Base-by-base conservation (phyloP, 371 early-diverging fungal genomes). In the Mortierella sp. region DNA sequence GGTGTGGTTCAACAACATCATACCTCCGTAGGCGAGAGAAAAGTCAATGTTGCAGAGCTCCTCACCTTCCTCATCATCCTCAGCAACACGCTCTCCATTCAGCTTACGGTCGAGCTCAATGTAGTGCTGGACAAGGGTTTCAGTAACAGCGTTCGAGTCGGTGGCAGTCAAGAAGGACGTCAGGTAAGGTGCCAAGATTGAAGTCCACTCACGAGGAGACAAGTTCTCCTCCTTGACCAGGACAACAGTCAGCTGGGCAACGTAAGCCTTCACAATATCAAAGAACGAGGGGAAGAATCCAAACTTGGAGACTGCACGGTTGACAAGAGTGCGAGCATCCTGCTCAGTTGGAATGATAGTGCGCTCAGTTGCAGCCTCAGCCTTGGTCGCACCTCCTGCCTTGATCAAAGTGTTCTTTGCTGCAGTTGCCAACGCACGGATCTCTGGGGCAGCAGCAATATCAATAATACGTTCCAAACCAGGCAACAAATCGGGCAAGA, bases 11-110 rank as follows among this genome's bases (percentile, higher is more conserved):
- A 94, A 80, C 70, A 94, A 82, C 80, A 93, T 87, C 86, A 92
- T 91, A n/a, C 90, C 92, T 75, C 94, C 94, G 76, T 94, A 94
- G 15, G 93, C 94, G 30, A 94, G 84, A 30, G 87, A 86, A 72
- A 94, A 94, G 69, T 90, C 91, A 65, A 90, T 89, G 79, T 87
- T 85, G 82, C 93, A 92, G 37, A 94, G 84, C 62, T 91, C 91
- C 66, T 89, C 94, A 55, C 88, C 90, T 48, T 90, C 89, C 50
- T 89, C 90, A 23, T 82, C 83, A 0, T 86, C 84, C 47, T 83
- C 84, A 5, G 72, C 75, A 28, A 72, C 66, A 68, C 81, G 83
- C 23, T 82, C 82, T 56, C 83, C 83, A 64, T 75, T 85, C 62
- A 87, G 19, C 37, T 83, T 79, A 53, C 79, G 70, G 62, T 76